Evolutionary conservation across 169 alveolate species (phyloP), one percentile per base, ranked within the genome.

Genomic region (Eimeria zaria): DNA sequence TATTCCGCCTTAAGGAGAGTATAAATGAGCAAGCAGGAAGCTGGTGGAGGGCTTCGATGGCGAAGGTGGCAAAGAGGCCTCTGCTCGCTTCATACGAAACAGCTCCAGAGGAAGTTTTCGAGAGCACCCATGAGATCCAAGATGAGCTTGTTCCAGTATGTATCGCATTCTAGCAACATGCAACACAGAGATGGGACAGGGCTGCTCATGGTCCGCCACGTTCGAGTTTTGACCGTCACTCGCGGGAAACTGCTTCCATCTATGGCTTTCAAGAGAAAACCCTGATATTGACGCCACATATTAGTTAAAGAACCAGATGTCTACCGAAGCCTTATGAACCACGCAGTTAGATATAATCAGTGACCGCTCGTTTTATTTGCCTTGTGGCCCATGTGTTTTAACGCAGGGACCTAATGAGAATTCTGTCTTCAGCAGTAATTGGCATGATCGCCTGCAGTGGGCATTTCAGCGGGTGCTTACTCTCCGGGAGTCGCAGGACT

Each of bases 381-480:
- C 74, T 11, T 2, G 30, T 14, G 39, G 55, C 58, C 6, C 36
- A 1, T 53, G 73, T 58, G 74, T 18, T 36, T 30, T 36, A 30
- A 83, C 74, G 55, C 89, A 93, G 96, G 96, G 95, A 36, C 96
- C 96, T 6, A 94, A 94, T 41, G 71, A 88, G 39, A 89, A 64
- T 2, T 94, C 96, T 12, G 80, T 94, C 27, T 67, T 84, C 81
- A 94, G 96, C 74, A 94, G 96, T 91, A 94, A 94, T 46, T 94
- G 96, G 96, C 96, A 94, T 69, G 96, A 94, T 80, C 93, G 96
- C 88, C 94, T 94, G 55, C 96, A 94, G 89, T 94, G 96, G 96
- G 81, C 94, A 64, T 64, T 84, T 41, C 96, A 89, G 48, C 89
- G 88, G 69, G 94, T 87, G 94, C 94, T 87, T 6, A 62, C 64